These are phyloP conservation scores for Eustoma russellianum DNA, from an alignment of 257 asterid genomes.

Conservation along the genomic window DNA sequence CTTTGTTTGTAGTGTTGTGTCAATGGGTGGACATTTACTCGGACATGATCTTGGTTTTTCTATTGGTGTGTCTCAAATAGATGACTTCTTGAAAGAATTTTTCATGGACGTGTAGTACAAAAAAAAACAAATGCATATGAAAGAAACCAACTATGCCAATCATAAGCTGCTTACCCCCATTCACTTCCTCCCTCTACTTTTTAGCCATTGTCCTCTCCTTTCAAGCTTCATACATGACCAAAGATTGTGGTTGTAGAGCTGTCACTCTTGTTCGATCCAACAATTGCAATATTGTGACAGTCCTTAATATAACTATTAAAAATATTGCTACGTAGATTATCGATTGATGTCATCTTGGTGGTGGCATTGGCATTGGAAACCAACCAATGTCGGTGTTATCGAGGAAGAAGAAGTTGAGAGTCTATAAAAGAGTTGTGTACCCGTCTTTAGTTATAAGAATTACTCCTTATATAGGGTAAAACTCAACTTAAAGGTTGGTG, in stretches of 20 bases:
- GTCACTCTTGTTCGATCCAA: slow-evolving; percentile 59
- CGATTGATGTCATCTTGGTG: slow-evolving; percentile 65
- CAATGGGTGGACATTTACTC: slow-evolving; percentile 75
- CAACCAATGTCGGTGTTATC: no score
- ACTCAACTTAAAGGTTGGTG: no score
- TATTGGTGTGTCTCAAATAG: slow-evolving; percentile 95
- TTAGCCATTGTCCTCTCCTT: slow-evolving; percentile 59
- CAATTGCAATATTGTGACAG: slow-evolving; percentile 54
- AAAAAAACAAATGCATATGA: slow-evolving; percentile 29
- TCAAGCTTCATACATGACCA: slow-evolving; percentile 53
- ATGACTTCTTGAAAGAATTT: slow-evolving; percentile 56
- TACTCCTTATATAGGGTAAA: no score
- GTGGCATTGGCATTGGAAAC: no score
- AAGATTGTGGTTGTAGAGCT: slow-evolving; percentile 44
- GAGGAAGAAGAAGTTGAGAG: no score
- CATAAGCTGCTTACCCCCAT: slow-evolving; percentile 61
- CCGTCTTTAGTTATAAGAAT: no score
- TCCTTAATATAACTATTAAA: slow-evolving; percentile 46
- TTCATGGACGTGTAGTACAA: slow-evolving; percentile 51
- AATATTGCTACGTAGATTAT: slow-evolving; percentile 53
- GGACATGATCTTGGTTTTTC: slow-evolving; percentile 94
- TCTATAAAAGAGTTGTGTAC: no score
- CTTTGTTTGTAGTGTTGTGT: slow-evolving; percentile 68
- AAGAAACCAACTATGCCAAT: slow-evolving; percentile 62
- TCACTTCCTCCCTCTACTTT: slow-evolving; percentile 70